Base-by-base conservation (phyloP, 2,329 filamentous ascomycete genomes). In the Leptosphaerulina australis region DNA sequence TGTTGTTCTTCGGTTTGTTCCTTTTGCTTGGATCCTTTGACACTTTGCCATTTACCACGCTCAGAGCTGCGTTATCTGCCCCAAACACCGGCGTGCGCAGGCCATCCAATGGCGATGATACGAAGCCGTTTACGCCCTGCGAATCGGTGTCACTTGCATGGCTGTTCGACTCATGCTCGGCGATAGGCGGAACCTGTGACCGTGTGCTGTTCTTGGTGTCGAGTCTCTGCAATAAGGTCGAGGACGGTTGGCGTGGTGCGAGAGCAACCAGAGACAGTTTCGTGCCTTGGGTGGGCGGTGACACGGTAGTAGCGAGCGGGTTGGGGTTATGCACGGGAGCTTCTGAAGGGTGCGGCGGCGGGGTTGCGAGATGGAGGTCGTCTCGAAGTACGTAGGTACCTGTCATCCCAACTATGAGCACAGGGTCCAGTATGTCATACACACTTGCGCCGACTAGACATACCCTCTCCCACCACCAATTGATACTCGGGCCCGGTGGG, bases 1-100 rank as follows among this genome's bases (percentile, higher is more conserved):
- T 94, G 72, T 95, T 97, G 75, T 93, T 97, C 81, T 97, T 99
- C 2, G 94, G 94, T 73, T 99, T 99, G 67, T 87, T 84, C 70
- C 85, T 83, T 79, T 97, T 97, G 18, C 78, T 69, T 8, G 77
- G 77, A 55, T 81, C 79, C 58, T 83, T 85, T 30, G 83, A 81
- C 65, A 92, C 90, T 66, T 90, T 91, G 22, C 81, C 79, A 41
- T 82, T 81, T 3, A 84, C 34, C 8, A 63, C 70, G 9, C 81
- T 78, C 22, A 97, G 79, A 20, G 90, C 81, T 5, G 87, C 82
- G 69, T 96, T 97, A 44, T 89, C 88, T 64, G 94, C 90, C 6
- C 93, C 93, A 72, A 97, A 97, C 0, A 87, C 84, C 1, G 89
- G 88, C 22, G 67, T 66, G n/a, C 62, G 63, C 14, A 66, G 59